Percentiles rank a stretch among this genome's conserved stretches.
Conservation (phyloP, 495 filamentous ascomycete genomes). For the Xylaria intraflava region DNA sequence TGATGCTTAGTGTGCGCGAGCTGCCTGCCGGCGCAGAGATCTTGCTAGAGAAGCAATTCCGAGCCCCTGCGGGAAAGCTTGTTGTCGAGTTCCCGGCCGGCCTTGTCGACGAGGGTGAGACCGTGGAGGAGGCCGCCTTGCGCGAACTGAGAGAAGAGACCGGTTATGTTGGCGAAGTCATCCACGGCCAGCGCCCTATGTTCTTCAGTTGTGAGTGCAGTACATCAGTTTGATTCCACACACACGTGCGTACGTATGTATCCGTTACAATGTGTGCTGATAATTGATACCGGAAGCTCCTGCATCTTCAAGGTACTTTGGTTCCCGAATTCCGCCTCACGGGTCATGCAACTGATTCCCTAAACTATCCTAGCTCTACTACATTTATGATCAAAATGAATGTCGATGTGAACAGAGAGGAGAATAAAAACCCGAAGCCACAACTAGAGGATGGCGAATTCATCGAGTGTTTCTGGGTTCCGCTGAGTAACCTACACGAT, state of each 20-base stretch:
- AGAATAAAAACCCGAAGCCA: conserved; percentile 54
- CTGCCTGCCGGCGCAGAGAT: conserved; percentile 44
- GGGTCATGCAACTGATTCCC: not conserved
- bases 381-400: conserved; percentile 62
- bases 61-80: conserved; percentile 64
- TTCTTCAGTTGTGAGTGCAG: conserved; percentile 62
- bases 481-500: conserved; percentile 49
- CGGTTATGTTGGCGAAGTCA: conserved; percentile 62
- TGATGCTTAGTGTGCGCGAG: conserved; percentile 66
- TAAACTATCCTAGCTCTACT: conserved; percentile 48
- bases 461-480: conserved; percentile 65
- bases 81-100: conserved; percentile 72
- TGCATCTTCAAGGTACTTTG: conserved; percentile 27
- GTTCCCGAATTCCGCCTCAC: not conserved
- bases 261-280: not conserved
- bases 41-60: conserved; percentile 68
- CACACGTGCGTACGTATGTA: not conserved
- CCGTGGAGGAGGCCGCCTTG: conserved; percentile 60
- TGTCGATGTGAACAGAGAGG: conserved; percentile 53
- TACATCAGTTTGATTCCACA: not conserved
- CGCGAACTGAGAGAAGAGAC: conserved; percentile 77
- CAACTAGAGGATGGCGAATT: conserved; percentile 70
- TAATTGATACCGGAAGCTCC: conserved; percentile 18
- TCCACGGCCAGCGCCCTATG: conserved; percentile 45
- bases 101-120: conserved; percentile 65